These are phyloP conservation scores for Daldinia decipiens DNA, from an alignment of 495 filamentous ascomycete genomes.

Conservation along the genomic window DNA sequence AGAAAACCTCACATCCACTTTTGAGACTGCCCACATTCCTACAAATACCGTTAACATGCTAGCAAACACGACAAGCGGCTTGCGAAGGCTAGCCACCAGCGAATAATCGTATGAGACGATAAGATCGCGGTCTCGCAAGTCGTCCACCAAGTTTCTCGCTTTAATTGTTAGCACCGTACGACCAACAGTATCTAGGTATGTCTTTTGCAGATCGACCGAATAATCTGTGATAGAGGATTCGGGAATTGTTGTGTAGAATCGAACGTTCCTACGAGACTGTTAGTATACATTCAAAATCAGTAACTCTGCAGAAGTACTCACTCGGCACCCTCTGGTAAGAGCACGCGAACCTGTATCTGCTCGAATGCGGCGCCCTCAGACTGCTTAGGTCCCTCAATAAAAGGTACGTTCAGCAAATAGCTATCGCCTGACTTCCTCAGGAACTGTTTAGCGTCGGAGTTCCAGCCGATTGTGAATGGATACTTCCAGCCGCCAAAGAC, in stretches of 20 bases:
- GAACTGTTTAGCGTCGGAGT: slow-evolving; percentile 80
- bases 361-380: slow-evolving; percentile 87
- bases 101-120: slow-evolving; percentile 91
- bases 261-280: slow-evolving; percentile 67
- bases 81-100: slow-evolving; percentile 77
- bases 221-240: slow-evolving; percentile 67
- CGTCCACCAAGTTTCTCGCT: slow-evolving; percentile 87
- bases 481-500: slow-evolving; percentile 98
- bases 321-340: slow-evolving; percentile 91
- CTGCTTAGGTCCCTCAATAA: slow-evolving; percentile 90
- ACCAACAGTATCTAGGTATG: slow-evolving; percentile 93
- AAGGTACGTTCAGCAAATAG: slow-evolving; percentile 93
- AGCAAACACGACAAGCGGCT: slow-evolving; percentile 85
- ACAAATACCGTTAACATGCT: slow-evolving; percentile 79
- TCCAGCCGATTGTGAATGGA: slow-evolving; percentile 94
- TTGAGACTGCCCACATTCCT: slow-evolving; percentile 78
- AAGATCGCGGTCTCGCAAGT: slow-evolving; percentile 80
- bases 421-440: slow-evolving; percentile 71
- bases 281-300: slow-evolving; percentile 33
- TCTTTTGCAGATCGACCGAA: slow-evolving; percentile 63
- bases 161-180: slow-evolving; percentile 84
- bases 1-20: slow-evolving; percentile 69
- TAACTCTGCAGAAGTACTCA: slow-evolving; percentile 60
- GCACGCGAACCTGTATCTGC: slow-evolving; percentile 78
- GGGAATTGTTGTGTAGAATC: slow-evolving; percentile 71